A percentile compares a stretch with the other conserved stretches of the same genome.
Conservation (phyloP, 495 filamentous ascomycete species). For the Penicillium samsonianum region DNA sequence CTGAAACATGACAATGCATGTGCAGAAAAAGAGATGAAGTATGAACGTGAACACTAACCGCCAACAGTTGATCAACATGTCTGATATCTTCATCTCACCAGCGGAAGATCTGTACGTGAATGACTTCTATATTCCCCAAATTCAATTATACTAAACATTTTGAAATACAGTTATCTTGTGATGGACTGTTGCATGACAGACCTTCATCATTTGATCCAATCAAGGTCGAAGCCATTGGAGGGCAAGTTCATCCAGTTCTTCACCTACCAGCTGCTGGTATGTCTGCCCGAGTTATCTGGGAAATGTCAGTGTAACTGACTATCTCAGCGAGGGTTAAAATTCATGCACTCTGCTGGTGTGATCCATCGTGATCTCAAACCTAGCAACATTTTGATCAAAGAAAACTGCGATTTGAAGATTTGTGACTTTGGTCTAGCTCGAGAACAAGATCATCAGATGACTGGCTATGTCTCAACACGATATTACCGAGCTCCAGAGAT, state of each 20-base stretch:
- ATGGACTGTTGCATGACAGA: slow-evolving; percentile 90
- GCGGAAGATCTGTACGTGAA: slow-evolving; percentile 82
- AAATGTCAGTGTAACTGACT: slow-evolving; percentile 36
- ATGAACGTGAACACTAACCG: not conserved
- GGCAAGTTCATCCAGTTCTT: slow-evolving; percentile 97
- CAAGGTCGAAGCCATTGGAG: slow-evolving; percentile 79
- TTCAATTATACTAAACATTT: not conserved
- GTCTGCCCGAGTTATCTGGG: slow-evolving; percentile 1
- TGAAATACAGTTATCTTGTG: slow-evolving; percentile 72
- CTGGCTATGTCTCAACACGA: slow-evolving; percentile 81
- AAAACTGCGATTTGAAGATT: slow-evolving; percentile 95
- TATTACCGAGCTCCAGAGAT: slow-evolving; percentile 95
- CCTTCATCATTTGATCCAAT: slow-evolving; percentile 71
- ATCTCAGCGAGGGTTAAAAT: slow-evolving; percentile 75
- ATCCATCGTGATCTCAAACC: slow-evolving; percentile 90
- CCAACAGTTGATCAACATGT: slow-evolving; percentile 80
- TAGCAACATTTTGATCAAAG: slow-evolving; percentile 91
- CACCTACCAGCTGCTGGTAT: slow-evolving; percentile 87
- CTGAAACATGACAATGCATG: slow-evolving; percentile 84
- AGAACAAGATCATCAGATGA: slow-evolving; percentile 94
- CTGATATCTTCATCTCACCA: slow-evolving; percentile 94
- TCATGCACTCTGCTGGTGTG: slow-evolving; percentile 90
- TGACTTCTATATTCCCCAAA: not conserved
- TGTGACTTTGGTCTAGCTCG: slow-evolving; percentile 91
- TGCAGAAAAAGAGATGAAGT: not conserved